Evolutionary conservation across 139 green algal genomes (phyloP).

Genomic region (Axilococcus clingmanii): DNA sequence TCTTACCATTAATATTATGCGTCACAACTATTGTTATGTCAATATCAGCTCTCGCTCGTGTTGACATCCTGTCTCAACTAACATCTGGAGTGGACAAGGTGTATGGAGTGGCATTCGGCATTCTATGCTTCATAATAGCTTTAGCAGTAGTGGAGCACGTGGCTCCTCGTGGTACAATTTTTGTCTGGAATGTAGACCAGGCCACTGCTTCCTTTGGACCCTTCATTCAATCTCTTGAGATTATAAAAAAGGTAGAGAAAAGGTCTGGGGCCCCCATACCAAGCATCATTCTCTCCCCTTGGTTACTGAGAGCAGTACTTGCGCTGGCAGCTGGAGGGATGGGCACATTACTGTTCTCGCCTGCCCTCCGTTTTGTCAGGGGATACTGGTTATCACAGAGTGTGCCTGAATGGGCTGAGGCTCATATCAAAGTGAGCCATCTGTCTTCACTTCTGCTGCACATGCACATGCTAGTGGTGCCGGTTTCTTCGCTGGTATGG

Average conservation of each 20-base stretch:
- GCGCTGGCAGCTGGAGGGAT: slow-evolving; percentile 1
- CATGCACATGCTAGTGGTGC: slow-evolving; percentile 16
- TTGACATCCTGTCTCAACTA: slow-evolving; percentile 15
- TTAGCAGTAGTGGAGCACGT: slow-evolving; percentile 5
- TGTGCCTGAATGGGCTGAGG: background rate
- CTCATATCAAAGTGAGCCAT: background rate
- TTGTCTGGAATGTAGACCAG: background rate
- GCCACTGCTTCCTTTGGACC: background rate
- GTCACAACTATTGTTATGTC: background rate
- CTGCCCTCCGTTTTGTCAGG: slow-evolving; percentile 14
- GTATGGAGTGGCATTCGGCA: slow-evolving; percentile 2
- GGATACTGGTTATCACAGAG: slow-evolving; percentile 4
- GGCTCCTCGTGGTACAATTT: slow-evolving; percentile 6
- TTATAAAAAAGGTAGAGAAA: background rate
- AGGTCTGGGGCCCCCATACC: background rate
- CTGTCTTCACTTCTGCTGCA: background rate
- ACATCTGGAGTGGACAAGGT: slow-evolving; percentile 17
- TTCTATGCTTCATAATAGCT: slow-evolving; percentile 5
- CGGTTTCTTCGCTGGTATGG: too few species aligned
- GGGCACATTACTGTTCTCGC: slow-evolving; percentile 12
- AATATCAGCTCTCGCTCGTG: background rate
- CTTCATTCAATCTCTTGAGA: too few species aligned
- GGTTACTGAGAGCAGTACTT: slow-evolving; percentile 4
- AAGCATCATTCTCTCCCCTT: background rate
- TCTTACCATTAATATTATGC: background rate